These are phyloP conservation scores for Colletotrichum graminicola DNA, from an alignment of 2,329 filamentous ascomycete genomes.

Conservation along the genomic window DNA sequence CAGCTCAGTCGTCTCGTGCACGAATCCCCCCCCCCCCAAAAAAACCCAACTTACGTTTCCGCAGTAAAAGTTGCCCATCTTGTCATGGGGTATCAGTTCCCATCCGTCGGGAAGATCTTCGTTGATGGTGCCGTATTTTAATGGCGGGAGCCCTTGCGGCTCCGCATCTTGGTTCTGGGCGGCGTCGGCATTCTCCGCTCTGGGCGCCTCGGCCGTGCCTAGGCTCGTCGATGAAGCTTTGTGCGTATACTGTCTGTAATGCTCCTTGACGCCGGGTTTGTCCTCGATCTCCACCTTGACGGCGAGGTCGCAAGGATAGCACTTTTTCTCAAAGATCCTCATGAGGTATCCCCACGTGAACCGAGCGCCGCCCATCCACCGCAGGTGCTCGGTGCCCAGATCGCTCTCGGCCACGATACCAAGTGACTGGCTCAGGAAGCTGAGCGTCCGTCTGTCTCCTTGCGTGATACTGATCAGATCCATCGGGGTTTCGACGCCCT, in stretches of 20 bases:
- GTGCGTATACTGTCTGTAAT: slow-evolving; percentile 70
- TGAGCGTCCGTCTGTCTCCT: slow-evolving; percentile 78
- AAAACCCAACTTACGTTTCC: slow-evolving; percentile 75
- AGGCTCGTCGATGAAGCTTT: slow-evolving; percentile 47
- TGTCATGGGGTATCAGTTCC: slow-evolving; percentile 79
- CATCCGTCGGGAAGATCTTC: slow-evolving; percentile 84
- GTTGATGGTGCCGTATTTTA: slow-evolving; percentile 84
- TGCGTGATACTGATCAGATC: slow-evolving; percentile 93
- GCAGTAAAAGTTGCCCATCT: slow-evolving; percentile 91
- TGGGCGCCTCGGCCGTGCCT: slow-evolving; percentile 46
- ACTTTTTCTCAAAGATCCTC: slow-evolving; percentile 78
- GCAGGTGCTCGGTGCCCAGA: slow-evolving; percentile 87
- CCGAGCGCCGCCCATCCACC: slow-evolving; percentile 90
- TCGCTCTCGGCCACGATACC: slow-evolving; percentile 93
- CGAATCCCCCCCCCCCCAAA: too few species aligned
- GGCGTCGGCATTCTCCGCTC: slow-evolving; percentile 21
- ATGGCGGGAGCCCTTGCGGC: slow-evolving; percentile 72
- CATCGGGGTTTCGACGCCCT: slow-evolving; percentile 85
- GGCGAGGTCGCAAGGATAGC: slow-evolving; percentile 91
- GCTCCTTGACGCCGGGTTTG: slow-evolving; percentile 79
- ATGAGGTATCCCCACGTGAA: slow-evolving; percentile 89
- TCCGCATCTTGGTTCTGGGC: slow-evolving; percentile 41
- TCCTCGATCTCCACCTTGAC: slow-evolving; percentile 84
- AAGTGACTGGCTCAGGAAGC: slow-evolving; percentile 90
- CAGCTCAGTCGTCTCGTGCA: slow-evolving; percentile 22